Evolutionary conservation across 1,284 basidiomycete species (phyloP).

Genomic region (Rhizoctonia solani): DNA sequence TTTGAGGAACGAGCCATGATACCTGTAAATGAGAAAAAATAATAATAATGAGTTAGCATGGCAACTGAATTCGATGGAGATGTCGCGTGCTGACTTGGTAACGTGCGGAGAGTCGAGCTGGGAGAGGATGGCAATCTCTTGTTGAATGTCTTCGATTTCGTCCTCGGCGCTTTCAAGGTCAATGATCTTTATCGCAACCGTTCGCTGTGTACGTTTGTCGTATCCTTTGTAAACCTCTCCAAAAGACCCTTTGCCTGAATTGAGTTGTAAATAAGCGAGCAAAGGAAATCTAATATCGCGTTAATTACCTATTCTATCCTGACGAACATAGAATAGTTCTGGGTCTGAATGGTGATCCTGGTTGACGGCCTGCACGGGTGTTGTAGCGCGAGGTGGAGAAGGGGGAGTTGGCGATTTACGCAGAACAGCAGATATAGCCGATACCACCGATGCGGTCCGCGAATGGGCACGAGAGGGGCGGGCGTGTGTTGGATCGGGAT

Average conservation of each 20-base stretch:
- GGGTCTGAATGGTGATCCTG: slow-evolving; percentile 64
- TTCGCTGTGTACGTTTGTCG: slow-evolving; percentile 89
- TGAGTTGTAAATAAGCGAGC: slow-evolving; percentile 29
- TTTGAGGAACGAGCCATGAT: slow-evolving; percentile 94
- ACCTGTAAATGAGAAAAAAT: slow-evolving; percentile 67
- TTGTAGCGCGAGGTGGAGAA: background rate
- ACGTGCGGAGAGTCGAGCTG: slow-evolving; percentile 95
- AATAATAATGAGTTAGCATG: slow-evolving; percentile 41
- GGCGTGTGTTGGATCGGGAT: background rate
- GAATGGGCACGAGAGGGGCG: slow-evolving; percentile 10
- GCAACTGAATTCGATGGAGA: background rate
- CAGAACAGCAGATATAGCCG: slow-evolving; percentile 23
- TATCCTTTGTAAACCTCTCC: slow-evolving; percentile 98
- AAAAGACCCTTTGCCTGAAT: slow-evolving; percentile 89
- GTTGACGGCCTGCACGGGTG: slow-evolving; percentile 1
- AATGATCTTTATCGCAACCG: slow-evolving; percentile 98
- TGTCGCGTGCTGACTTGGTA: slow-evolving; percentile 71
- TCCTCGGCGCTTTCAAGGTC: slow-evolving; percentile 98
- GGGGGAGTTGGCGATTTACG: slow-evolving; percentile 27
- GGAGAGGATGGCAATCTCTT: slow-evolving; percentile 98
- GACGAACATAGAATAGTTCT: slow-evolving; percentile 93
- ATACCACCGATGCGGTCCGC: slow-evolving; percentile 6
- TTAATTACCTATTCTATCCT: slow-evolving; percentile 85
- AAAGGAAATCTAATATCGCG: slow-evolving; percentile 42
- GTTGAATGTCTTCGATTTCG: slow-evolving; percentile 99